Conservation (phyloP, 1,284 basidiomycete genomes). For the Coniophora puteana region DNA sequence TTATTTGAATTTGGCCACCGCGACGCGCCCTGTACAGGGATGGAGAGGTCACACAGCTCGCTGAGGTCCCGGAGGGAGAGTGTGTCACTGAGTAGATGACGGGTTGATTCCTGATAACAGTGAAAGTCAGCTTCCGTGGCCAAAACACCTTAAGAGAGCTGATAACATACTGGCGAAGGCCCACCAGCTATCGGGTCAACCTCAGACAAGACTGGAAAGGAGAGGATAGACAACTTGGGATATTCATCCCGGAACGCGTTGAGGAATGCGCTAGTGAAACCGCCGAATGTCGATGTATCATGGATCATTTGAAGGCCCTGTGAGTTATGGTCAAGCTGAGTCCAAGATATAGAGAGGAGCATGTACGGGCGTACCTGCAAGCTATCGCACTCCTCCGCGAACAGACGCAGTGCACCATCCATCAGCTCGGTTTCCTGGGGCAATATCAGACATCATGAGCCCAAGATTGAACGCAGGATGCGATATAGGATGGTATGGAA, state of each 20-base stretch:
- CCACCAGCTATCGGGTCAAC: conserved; percentile 30
- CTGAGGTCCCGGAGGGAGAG: conserved; percentile 50
- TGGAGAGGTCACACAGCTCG: conserved; percentile 48
- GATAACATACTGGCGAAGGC: too few relatives aligned
- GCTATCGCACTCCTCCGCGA: conserved; percentile 71
- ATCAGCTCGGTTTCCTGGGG: conserved; percentile 52
- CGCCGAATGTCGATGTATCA: conserved; percentile 60
- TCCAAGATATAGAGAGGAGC: conserved; percentile 1
- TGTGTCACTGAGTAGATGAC: conserved; percentile 60
- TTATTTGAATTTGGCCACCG: conserved; percentile 34
- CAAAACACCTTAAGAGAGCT: too few relatives aligned
- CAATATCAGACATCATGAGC: conserved; percentile 10
- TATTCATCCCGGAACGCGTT: conserved; percentile 61
- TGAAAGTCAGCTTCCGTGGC: too few relatives aligned
- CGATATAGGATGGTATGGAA: too few relatives aligned
- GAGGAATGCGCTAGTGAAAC: conserved; percentile 57
- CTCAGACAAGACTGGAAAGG: conserved; percentile 54
- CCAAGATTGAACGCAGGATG: background rate
- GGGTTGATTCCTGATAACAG: too few relatives aligned
- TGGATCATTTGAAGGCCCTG: conserved; percentile 68
- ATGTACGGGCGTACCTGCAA: conserved; percentile 49
- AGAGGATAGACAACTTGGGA: conserved; percentile 50
- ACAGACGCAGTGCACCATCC: conserved; percentile 61
- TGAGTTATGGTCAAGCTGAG: conserved; percentile 3
- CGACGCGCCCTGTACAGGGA: conserved; percentile 52